A percentile compares a stretch with the other conserved stretches of the same genome.
Conservation (phyloP, 1,284 basidiomycete genomes). For the Ganoderma resinaceum region DNA sequence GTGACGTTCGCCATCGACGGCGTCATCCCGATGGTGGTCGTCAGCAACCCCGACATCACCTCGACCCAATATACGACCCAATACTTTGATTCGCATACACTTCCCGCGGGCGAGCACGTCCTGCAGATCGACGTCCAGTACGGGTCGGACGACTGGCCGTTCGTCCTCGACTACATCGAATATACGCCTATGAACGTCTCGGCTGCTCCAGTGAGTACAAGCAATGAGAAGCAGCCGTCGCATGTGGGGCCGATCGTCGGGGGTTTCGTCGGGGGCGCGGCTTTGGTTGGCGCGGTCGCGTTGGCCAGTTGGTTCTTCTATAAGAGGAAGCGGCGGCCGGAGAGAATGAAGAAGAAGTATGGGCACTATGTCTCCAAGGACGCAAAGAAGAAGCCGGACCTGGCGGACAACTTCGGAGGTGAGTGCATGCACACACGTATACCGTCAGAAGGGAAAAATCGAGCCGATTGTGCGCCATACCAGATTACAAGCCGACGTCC, state of each 20-base stretch:
- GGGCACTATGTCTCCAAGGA: constrained; percentile 2
- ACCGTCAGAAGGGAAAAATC: neutral
- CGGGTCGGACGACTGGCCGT: constrained; percentile 17
- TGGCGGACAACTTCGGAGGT: constrained; percentile 1
- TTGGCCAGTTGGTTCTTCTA: neutral
- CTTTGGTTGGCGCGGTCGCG: neutral
- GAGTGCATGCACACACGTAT: neutral
- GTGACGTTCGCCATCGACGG: constrained; percentile 14
- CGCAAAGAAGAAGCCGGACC: constrained; percentile 1
- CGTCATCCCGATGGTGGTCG: constrained; percentile 8
- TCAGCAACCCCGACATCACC: constrained; percentile 7
- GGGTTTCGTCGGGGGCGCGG: neutral
- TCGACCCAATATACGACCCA: constrained; percentile 2
- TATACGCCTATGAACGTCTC: constrained; percentile 4
- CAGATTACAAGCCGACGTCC: neutral
- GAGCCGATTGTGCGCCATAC: neutral
- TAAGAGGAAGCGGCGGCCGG: neutral
- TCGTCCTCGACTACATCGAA: constrained; percentile 19
- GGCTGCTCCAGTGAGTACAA: neutral
- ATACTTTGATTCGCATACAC: constrained; percentile 12
- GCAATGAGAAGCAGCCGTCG: neutral
- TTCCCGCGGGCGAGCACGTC: constrained; percentile 8
- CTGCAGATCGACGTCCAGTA: constrained; percentile 20
- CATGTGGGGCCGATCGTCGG: neutral
- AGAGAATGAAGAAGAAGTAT: neutral